Conservation (phyloP, 73 alveolate species). For the Blepharisma japonicum region DNA sequence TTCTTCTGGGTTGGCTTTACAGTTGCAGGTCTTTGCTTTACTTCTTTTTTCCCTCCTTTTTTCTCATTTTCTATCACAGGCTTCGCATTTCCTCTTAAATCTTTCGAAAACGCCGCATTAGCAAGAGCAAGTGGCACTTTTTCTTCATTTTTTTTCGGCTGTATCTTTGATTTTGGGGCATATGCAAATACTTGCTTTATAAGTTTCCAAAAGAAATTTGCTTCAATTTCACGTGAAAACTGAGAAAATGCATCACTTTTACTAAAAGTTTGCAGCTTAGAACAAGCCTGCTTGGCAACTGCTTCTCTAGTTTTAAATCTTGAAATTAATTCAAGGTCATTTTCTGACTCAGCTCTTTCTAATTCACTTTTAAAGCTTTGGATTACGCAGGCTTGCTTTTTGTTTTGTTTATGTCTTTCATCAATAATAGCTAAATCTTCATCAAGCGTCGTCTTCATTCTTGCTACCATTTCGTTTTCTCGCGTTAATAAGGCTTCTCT, state of each 20-base stretch:
- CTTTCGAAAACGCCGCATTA: slow-evolving; percentile 3
- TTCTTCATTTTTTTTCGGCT: slow-evolving; percentile 13
- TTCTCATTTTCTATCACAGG: background rate
- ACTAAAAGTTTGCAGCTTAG: background rate
- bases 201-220: slow-evolving; percentile 17
- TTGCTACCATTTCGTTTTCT: slow-evolving; percentile 7
- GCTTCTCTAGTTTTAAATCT: background rate
- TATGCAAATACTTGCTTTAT: slow-evolving; percentile 6
- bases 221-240: slow-evolving; percentile 20
- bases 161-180: slow-evolving; percentile 3
- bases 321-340: slow-evolving; percentile 13
- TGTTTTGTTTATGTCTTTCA: background rate
- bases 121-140: slow-evolving; percentile 20
- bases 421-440: background rate
- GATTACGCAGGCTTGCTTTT: slow-evolving; percentile 6
- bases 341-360: slow-evolving; percentile 5
- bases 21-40: background rate
- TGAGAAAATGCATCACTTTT: slow-evolving; percentile 21
- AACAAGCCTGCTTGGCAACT: slow-evolving; percentile 16
- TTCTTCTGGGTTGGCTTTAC: background rate
- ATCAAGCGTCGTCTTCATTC: background rate
- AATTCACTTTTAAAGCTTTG: slow-evolving; percentile 28
- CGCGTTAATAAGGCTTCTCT: background rate
- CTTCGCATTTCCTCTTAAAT: background rate
- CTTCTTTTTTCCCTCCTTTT: slow-evolving; percentile 6